Base-by-base conservation (phyloP, 371 early-diverging fungal species). In the Apophysomyces trapeziformis region DNA sequence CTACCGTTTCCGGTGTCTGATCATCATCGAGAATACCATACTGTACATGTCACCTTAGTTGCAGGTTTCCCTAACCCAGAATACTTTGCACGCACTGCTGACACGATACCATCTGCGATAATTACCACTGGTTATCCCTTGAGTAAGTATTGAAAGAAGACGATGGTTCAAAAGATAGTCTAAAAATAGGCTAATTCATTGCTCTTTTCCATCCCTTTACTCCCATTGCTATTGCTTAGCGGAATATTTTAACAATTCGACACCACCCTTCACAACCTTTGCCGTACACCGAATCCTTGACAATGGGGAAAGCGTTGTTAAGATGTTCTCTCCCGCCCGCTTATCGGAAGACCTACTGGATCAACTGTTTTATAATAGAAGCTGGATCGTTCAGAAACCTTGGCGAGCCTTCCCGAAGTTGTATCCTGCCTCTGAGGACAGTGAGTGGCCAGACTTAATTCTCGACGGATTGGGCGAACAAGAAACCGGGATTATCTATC, bases 321-420 rank as follows among this genome's bases (percentile, higher is more conserved):
- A 86, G 65, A 81, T 90, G 65, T 92, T 91, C 62, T 86, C 86
- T 11, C 64, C 73, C 0, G 47, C 73, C 13, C 59, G 66, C 1
- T 14, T 87, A 7, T 39, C 62, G 6, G 80, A 84, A 0, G 76
- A 80, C 6, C 44, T 73, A n/a, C 71, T 89, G 16, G 79, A 80
- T 68, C 47, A 68, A 14, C 39, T 89, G 36, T 89, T 85, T 38
- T 26, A 60, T 5, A 77, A 74, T 50, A 72, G 80, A 32, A 85
- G 83, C 7, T 89, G 87, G 87, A 81, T 81, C 12, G 76, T 75
- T 47, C 76, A 77, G 36, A 85, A 86, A 62, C 74, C 65, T 21
- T 92, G 92, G 92, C 81, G 87, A 37, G 86, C 90, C 5, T 92
- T 90, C 50, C 92, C 92, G 7, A 50, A 73, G 12, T 64, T 92